Percentiles rank a stretch among this genome's conserved stretches.
Conservation (phyloP, 169 alveolate species). For the Plasmodium gaboni region DNA sequence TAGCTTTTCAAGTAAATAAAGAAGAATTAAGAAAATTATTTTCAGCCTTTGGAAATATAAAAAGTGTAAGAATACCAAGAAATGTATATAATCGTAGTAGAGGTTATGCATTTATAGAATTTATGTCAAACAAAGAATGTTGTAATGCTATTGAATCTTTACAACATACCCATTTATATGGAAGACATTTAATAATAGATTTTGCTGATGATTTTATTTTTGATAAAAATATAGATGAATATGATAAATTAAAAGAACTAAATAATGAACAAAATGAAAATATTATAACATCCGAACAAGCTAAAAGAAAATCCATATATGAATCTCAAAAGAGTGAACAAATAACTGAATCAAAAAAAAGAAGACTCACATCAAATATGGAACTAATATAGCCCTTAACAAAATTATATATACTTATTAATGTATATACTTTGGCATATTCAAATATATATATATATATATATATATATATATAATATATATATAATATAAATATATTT, state of each 20-base stretch:
- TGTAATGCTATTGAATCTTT: slow-evolving; percentile 90
- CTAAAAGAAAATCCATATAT: slow-evolving; percentile 54
- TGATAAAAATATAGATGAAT: slow-evolving; percentile 64
- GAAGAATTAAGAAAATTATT: slow-evolving; percentile 92
- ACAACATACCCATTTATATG: slow-evolving; percentile 94
- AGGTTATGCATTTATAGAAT: slow-evolving; percentile 96
- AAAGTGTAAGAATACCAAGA: slow-evolving; percentile 94
- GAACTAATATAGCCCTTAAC: too few relatives aligned
- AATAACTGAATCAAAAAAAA: slow-evolving; percentile 64
- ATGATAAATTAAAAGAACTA: slow-evolving; percentile 67
- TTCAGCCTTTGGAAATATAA: slow-evolving; percentile 92
- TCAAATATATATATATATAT: background rate
- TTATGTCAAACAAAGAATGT: slow-evolving; percentile 91
- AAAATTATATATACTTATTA: background rate
- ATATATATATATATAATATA: background rate
- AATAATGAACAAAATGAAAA: slow-evolving; percentile 3
- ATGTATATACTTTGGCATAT: background rate
- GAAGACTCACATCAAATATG: slow-evolving; percentile 30
- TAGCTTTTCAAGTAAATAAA: slow-evolving; percentile 96
- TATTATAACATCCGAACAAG: slow-evolving; percentile 72
- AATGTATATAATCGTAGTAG: slow-evolving; percentile 92
- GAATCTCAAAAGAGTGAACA: slow-evolving; percentile 26
- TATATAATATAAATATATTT: background rate
- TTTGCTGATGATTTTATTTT: slow-evolving; percentile 85
- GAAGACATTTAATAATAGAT: slow-evolving; percentile 93